Percentiles rank a stretch among this genome's conserved stretches.
Conservation (phyloP, 2,329 filamentous ascomycete genomes). For the Sclerotinia glacialis region DNA sequence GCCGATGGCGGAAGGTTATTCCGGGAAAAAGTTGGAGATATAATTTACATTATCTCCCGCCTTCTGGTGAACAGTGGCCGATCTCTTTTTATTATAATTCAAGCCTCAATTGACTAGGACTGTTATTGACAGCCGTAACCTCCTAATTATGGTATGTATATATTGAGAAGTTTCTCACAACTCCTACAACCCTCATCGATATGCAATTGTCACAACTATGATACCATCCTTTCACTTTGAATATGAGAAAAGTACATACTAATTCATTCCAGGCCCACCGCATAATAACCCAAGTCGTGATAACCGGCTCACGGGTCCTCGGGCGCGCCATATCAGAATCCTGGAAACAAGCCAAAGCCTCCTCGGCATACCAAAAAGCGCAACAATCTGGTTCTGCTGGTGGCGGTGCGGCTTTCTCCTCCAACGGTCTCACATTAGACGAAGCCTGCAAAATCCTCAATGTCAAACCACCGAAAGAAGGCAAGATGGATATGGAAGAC, state of each 20-base stretch:
- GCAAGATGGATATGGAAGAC: slow-evolving; percentile 73
- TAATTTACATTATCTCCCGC: background rate
- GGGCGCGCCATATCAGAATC: slow-evolving; percentile 91
- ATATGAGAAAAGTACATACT: background rate
- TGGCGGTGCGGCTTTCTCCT: slow-evolving; percentile 49
- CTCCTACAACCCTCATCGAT: background rate
- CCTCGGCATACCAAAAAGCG: slow-evolving; percentile 75
- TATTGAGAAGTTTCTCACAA: too few relatives aligned
- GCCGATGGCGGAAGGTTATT: slow-evolving; percentile 17
- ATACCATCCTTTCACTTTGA: background rate
- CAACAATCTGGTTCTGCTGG: slow-evolving; percentile 57
- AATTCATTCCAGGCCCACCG: slow-evolving; percentile 72
- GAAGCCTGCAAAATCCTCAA: slow-evolving; percentile 98
- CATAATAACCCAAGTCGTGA: slow-evolving; percentile 87
- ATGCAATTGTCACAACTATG: background rate
- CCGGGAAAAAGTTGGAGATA: slow-evolving; percentile 20
- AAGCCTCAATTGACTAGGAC: background rate
- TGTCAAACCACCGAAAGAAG: slow-evolving; percentile 80
- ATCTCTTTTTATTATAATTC: background rate
- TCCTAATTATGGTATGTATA: slow-evolving; percentile 15
- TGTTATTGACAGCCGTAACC: background rate
- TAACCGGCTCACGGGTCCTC: slow-evolving; percentile 87
- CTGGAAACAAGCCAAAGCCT: slow-evolving; percentile 90
- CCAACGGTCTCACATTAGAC: slow-evolving; percentile 79
- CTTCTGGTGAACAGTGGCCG: slow-evolving; percentile 3